Base-by-base conservation (phyloP, 352 stramenopile species). In the Phytophthora pinifolia region DNA sequence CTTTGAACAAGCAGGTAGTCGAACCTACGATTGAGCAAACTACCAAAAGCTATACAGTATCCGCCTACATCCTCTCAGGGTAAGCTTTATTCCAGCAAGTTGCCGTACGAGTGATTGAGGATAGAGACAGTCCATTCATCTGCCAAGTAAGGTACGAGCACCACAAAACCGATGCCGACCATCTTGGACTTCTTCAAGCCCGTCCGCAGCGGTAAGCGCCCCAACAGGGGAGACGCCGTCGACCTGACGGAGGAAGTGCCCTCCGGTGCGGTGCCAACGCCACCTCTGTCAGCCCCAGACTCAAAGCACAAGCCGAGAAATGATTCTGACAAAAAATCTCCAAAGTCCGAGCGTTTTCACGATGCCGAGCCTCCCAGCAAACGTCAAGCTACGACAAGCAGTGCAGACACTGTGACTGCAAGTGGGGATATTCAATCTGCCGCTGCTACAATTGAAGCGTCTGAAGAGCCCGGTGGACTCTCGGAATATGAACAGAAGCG, bases 401-500 rank as follows among this genome's bases (percentile, higher is more conserved):
- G 10, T 9, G 6, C 10, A 18, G 33, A 45, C 9, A 14, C 9
- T 14, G 15, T 18, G 38, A 13, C 8, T 33, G 17, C 14, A 37
- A 37, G 10, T 30, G 34, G 33, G 6, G 12, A 29, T 20, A 10
- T 34, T 18, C 15, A 18, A 31, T 10, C n/a, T 9, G 17, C 14
- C 27, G 37, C 17, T 14, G 8, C 22, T 4, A 7, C 30, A 33
- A 32, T 29, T 10, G 1, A 51, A 27, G 13, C 36, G 34, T 9
- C 10, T 6, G 39, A 41, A n/a, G 9, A 29, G 9, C 9, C 14
- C 6, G 14, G 22, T 9, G 44, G 31, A 1, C 35, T 83, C 1
- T 86, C 72, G 12, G 63, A 73, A 36, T 83, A 86, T 34, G 76
- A 83, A 41, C 50, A 46, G 38, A 80, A 81, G 50, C 67, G 75